Evolutionary conservation across 1,284 basidiomycete genomes (phyloP).

Genomic region (Cutaneotrichosporon cyanovorans): DNA sequence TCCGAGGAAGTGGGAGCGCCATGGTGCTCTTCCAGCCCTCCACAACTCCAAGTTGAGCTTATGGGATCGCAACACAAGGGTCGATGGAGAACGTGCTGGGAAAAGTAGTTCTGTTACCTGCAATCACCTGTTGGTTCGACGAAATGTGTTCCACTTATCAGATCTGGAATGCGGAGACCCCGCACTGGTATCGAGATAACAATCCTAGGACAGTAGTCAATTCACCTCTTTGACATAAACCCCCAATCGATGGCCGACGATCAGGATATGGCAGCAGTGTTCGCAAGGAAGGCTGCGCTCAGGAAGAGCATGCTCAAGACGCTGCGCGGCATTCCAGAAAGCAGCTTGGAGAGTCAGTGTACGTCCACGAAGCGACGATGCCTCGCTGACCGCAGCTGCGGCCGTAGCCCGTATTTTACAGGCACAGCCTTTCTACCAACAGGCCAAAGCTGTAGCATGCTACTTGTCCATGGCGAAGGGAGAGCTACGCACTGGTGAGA

Average conservation of each 20-base stretch:
- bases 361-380: neutral
- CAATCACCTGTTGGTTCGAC: no score
- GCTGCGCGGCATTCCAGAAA: constrained; percentile 25
- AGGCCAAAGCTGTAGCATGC: constrained; percentile 35
- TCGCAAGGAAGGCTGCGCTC: constrained; percentile 31
- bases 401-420: constrained; percentile 27
- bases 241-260: neutral
- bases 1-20: constrained; percentile 36
- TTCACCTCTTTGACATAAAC: no score
- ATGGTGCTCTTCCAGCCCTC: neutral
- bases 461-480: constrained; percentile 43
- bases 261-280: constrained; percentile 19
- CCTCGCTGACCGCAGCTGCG: constrained; percentile 26
- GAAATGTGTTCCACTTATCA: no score
- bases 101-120: no score
- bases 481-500: constrained; percentile 36
- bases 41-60: no score
- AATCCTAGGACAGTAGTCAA: no score
- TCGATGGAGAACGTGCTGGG: no score
- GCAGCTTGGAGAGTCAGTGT: constrained; percentile 37
- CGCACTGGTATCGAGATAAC: no score
- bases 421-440: constrained; percentile 25
- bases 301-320: constrained; percentile 35
- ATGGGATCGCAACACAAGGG: no score
- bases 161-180: no score